These are phyloP conservation scores for Plasmodium cynomolgi DNA, from an alignment of 169 alveolate genomes.

Conservation along the genomic window DNA sequence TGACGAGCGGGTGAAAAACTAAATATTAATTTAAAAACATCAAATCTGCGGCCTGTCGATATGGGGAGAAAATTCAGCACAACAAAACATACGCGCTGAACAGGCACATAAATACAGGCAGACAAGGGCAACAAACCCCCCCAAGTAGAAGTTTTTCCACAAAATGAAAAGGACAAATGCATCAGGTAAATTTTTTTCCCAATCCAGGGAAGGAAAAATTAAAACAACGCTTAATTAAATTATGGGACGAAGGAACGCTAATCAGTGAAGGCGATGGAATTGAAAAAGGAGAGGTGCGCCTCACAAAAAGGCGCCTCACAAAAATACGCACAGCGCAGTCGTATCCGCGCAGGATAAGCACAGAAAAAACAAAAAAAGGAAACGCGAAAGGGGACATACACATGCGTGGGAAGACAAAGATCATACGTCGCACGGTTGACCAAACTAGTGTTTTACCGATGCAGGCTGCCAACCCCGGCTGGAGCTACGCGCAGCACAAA, in stretches of 20 bases:
- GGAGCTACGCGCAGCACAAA: slow-evolving; percentile 90
- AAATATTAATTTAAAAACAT: background rate
- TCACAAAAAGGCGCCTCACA: background rate
- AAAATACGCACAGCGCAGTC: background rate
- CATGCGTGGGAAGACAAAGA: background rate
- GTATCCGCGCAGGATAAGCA: background rate
- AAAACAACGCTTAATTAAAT: background rate
- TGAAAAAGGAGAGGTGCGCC: background rate
- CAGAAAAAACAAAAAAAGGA: slow-evolving; percentile 4
- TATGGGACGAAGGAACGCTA: background rate
- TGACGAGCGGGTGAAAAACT: background rate
- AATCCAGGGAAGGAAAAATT: background rate
- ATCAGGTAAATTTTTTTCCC: background rate
- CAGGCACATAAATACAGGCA: background rate
- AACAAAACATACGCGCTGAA: background rate
- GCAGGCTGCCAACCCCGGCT: slow-evolving; percentile 78
- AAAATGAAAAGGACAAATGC: background rate
- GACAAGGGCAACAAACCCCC: background rate
- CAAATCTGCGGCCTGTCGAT: background rate
- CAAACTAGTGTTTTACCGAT: slow-evolving; percentile 18
- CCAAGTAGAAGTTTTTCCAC: background rate
- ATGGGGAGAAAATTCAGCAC: background rate
- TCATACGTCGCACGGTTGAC: background rate
- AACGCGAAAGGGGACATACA: background rate
- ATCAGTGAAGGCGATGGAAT: background rate